phyloP scores from a whole-genome alignment of 139 green algal species.

The Chlorella sp. region DNA sequence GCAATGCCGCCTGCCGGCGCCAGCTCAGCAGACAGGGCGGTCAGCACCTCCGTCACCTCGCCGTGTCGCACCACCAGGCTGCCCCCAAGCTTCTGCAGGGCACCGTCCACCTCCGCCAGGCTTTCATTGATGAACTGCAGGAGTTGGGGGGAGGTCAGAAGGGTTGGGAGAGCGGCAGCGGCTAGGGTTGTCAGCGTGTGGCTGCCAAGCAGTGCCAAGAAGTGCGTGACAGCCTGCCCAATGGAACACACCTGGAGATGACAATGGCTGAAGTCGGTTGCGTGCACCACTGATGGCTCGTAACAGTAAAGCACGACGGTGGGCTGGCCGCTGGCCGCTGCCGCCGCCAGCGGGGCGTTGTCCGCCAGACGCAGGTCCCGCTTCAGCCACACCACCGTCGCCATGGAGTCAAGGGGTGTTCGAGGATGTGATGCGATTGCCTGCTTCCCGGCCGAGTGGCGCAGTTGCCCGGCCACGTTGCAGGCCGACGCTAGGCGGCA shows the following conservation, averaged over 20 bases:
- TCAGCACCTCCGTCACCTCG: background rate
- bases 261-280: background rate
- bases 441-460: background rate
- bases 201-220: no score
- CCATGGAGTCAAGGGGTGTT: background rate
- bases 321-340: background rate
- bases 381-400: constrained; percentile 15
- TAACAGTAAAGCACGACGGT: background rate
- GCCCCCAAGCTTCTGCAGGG: background rate
- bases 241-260: background rate
- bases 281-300: background rate
- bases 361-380: background rate
- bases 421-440: background rate
- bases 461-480: no score
- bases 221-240: no score
- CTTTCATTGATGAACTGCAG: constrained; percentile 14
- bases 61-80: background rate
- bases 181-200: no score
- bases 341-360: background rate
- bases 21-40: background rate
- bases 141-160: no score
- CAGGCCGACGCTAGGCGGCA: no score
- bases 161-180: no score
- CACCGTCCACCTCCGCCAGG: background rate
- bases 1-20: background rate